A percentile compares a stretch with the other conserved stretches of the same genome.
phyloP scores from a whole-genome alignment of 148 eudicot genomes.

The Vaccinium vitisidaea region DNA sequence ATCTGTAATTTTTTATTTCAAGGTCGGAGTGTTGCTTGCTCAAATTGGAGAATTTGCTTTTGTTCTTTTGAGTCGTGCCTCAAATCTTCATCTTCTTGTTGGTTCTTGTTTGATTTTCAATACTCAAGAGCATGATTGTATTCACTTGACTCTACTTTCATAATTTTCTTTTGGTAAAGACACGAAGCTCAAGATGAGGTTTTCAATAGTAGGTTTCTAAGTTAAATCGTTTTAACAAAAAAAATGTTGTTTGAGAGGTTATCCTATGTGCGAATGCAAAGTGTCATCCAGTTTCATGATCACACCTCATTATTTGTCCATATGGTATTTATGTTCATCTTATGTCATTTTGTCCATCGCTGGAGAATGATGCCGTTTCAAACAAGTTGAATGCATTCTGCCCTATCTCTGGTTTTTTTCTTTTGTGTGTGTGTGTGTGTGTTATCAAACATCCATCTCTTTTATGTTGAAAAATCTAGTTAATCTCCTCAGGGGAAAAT shows the following conservation, averaged over 20 bases:
- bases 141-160: neutral
- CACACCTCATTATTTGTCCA: neutral
- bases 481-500: conserved; percentile 64
- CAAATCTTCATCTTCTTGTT: conserved; percentile 79
- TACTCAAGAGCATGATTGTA: neutral
- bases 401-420: no score
- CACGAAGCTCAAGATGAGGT: neutral
- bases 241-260: neutral
- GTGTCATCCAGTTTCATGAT: neutral
- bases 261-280: neutral
- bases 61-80: conserved; percentile 91
- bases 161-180: neutral
- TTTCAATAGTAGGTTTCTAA: neutral
- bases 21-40: conserved; percentile 95
- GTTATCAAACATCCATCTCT: neutral
- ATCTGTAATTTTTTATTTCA: conserved; percentile 15
- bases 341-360: neutral
- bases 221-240: neutral
- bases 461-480: neutral
- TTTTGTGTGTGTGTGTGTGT: neutral
- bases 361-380: neutral
- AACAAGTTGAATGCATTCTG: neutral
- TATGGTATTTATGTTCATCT: neutral
- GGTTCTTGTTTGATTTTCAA: neutral
- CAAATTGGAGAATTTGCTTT: conserved; percentile 99